Base-by-base conservation (phyloP, 2,329 filamentous ascomycete genomes). In the Phialemonium atrogriseum region DNA sequence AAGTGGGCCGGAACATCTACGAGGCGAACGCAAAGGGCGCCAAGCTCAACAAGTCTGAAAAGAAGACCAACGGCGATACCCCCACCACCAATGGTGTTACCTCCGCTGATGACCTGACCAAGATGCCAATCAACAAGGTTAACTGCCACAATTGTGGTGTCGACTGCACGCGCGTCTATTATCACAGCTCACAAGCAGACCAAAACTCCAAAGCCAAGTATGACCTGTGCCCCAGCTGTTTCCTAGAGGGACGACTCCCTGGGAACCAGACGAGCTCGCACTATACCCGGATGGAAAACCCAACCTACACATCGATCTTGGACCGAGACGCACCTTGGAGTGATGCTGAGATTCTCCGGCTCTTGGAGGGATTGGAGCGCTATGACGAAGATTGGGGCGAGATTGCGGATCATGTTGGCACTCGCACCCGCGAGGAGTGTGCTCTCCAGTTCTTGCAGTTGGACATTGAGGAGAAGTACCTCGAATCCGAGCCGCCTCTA, bases 351-450 rank as follows among this genome's bases (percentile, higher is more conserved):
- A 74, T 85, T 10, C 67, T 98, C n/a, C 70, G 87, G 30, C 71
- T 98, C 22, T 71, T 98, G 6, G 91, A 98, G 56, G 93, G 77
- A 7, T 66, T 98, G 29, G 91, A 98, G 60, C 75, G 82, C 46
- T 94, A 89, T 47, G 89, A 96, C 43, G 89, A 96, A 39, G 86
- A 96, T 59, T 98, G 91, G 91, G 81, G 84, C 36, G 77, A 85
- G 48, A 88, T 98, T 43, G 80, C 93, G 2, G 86, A 89, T 41
- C 84, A 95, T 50, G 91, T 98, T 25, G 84, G 84, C 29, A 93
- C 86, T 3, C 80, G 89, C 38, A 94, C 87, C 2, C 74, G 86
- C 32, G 93, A 98, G 56, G 89, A 98, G 61, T 98, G 91, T 55
- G 89, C 96, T 11, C 71, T 96, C 47, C 91, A 95, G 54, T 98